These are phyloP conservation scores for Glaciozyma martinii DNA, from an alignment of 768 basidiomycete species.

Conservation along the genomic window DNA sequence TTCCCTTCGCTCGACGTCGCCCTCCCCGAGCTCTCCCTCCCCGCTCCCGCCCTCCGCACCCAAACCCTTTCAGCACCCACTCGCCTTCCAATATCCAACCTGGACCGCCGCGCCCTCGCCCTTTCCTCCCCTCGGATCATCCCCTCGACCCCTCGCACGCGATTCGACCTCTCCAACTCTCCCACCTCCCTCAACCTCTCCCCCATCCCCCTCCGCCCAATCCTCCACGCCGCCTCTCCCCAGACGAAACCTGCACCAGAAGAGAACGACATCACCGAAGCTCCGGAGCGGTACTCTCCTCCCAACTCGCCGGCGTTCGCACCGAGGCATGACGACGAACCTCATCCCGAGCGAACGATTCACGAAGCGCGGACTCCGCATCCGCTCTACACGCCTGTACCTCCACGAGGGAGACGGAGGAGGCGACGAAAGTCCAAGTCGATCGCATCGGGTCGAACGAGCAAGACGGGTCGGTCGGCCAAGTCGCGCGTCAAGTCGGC, in stretches of 20 bases:
- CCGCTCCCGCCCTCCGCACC: not conserved
- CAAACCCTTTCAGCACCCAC: not conserved
- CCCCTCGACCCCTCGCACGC: slow-evolving; percentile 6
- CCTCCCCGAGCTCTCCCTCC: slow-evolving; percentile 4
- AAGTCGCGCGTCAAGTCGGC: slow-evolving; percentile 15
- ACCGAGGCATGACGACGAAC: slow-evolving; percentile 19
- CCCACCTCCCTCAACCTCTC: not conserved
- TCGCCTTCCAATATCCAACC: not conserved
- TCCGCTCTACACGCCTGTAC: slow-evolving; percentile 28
- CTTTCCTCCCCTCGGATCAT: not conserved
- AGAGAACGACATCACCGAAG: not conserved
- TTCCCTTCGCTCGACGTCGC: slow-evolving; percentile 5
- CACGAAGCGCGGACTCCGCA: slow-evolving; percentile 17
- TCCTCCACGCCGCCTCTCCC: slow-evolving; percentile 5
- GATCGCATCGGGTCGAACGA: slow-evolving; percentile 10
- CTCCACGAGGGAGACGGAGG: slow-evolving; percentile 8
- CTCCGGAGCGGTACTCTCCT: not conserved
- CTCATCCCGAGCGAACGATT: slow-evolving; percentile 6
- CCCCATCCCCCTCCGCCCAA: slow-evolving; percentile 12
- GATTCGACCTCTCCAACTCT: slow-evolving; percentile 18
- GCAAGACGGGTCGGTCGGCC: slow-evolving; percentile 17
- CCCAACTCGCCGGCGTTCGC: slow-evolving; percentile 3
- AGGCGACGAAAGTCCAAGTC: slow-evolving; percentile 5
- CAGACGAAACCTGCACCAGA: not conserved
- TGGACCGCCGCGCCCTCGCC: slow-evolving; percentile 2